These are phyloP conservation scores for Lactarius tabidus DNA, from an alignment of 768 basidiomycete genomes.

Conservation along the genomic window DNA sequence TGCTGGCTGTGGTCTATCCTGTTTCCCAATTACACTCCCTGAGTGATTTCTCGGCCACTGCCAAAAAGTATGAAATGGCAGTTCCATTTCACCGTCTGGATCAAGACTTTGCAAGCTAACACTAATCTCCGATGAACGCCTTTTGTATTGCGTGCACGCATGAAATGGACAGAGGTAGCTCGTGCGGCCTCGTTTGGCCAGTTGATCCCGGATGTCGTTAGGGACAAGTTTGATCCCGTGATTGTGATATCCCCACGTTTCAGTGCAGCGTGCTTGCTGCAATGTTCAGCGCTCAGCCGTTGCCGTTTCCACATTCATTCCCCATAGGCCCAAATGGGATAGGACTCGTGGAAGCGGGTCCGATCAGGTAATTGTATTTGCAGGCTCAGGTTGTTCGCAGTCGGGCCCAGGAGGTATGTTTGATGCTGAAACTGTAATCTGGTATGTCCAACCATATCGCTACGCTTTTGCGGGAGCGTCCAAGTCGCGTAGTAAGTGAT, in stretches of 20 bases:
- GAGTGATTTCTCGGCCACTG: not conserved
- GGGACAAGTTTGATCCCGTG: not conserved
- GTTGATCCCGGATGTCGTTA: not conserved
- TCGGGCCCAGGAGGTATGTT: not conserved
- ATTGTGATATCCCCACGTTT: not conserved
- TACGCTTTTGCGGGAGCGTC: not conserved
- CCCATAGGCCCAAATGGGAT: not conserved
- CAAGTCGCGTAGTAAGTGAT: too few species aligned
- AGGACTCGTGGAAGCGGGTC: not conserved
- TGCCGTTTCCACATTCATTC: not conserved
- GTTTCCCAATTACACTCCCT: not conserved
- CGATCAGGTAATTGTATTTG: not conserved
- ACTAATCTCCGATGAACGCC: not conserved
- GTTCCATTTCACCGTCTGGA: not conserved
- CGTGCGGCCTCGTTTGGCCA: not conserved
- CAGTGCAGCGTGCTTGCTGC: not conserved
- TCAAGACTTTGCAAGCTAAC: not conserved
- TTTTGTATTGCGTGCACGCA: not conserved
- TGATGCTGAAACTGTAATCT: too few species aligned
- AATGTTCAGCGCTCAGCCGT: conserved; percentile 1
- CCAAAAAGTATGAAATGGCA: not conserved
- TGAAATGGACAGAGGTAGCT: not conserved
- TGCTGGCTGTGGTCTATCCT: not conserved
- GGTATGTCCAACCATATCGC: not conserved
- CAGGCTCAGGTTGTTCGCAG: not conserved